A percentile compares a stretch with the other conserved stretches of the same genome.
These are phyloP conservation scores for Puccinia polysora DNA, from an alignment of 1,284 basidiomycete species.

Conservation along the genomic window DNA sequence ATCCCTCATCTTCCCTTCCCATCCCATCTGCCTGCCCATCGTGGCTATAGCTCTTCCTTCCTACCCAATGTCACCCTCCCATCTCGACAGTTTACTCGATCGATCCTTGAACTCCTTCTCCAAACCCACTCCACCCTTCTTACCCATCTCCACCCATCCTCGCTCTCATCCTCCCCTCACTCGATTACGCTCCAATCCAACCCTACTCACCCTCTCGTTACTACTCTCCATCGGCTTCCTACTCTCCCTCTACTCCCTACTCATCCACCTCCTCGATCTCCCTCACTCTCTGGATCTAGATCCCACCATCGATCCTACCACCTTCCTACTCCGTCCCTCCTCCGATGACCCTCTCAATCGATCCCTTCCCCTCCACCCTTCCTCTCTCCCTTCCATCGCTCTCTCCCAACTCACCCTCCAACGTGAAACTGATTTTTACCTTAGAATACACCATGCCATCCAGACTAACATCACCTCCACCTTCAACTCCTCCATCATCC, in stretches of 20 bases:
- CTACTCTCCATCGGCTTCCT: conserved; percentile 9
- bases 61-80: too few relatives aligned
- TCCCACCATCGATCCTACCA: conserved; percentile 31
- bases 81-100: too few relatives aligned
- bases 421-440: conserved; percentile 7
- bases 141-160: too few relatives aligned
- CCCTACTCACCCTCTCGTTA: too few relatives aligned
- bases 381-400: not conserved
- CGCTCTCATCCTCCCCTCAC: too few relatives aligned
- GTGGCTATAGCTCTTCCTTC: too few relatives aligned
- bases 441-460: conserved; percentile 25
- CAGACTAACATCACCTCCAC: conserved; percentile 20
- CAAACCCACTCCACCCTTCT: too few relatives aligned
- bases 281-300: conserved; percentile 21
- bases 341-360: conserved; percentile 3
- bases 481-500: conserved; percentile 7
- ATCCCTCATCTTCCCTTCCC: too few relatives aligned
- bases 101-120: too few relatives aligned
- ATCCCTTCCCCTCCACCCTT: not conserved
- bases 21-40: too few relatives aligned
- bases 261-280: conserved; percentile 12
- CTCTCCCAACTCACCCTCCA: not conserved
- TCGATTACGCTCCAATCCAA: too few relatives aligned
- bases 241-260: not conserved
- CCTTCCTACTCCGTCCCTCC: conserved; percentile 5